phyloP scores from a whole-genome alignment of 2,329 filamentous ascomycete genomes.

The Ophiostoma quercus region DNA sequence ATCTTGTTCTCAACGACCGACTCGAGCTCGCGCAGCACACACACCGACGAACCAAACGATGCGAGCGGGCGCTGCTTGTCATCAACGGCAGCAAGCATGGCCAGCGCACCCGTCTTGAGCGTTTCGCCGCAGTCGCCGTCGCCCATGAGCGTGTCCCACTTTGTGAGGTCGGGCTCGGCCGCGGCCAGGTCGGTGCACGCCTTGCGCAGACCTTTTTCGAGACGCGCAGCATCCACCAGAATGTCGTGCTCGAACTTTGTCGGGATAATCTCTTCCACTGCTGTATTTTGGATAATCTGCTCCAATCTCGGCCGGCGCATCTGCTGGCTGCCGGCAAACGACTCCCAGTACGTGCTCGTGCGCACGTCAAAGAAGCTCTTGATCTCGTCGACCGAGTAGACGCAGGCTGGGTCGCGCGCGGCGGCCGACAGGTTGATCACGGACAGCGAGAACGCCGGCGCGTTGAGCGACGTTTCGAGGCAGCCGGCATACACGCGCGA shows the following conservation, averaged over 20 bases:
- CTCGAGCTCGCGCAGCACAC: constrained; percentile 46
- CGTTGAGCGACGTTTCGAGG: constrained; percentile 67
- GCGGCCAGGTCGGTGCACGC: constrained; percentile 50
- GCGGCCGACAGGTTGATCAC: constrained; percentile 54
- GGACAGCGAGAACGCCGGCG: constrained; percentile 64
- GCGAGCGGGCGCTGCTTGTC: constrained; percentile 33
- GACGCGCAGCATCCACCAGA: constrained; percentile 46
- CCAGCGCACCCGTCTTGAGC: constrained; percentile 48
- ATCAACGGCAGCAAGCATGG: constrained; percentile 44
- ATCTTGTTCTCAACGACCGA: constrained; percentile 49
- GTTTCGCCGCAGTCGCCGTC: constrained; percentile 64
- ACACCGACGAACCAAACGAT: constrained; percentile 43
- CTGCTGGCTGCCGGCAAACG: constrained; percentile 44
- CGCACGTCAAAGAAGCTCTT: constrained; percentile 59
- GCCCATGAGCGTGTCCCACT: constrained; percentile 58
- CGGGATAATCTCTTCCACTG: not conserved
- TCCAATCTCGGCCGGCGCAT: constrained; percentile 39
- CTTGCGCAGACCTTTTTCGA: constrained; percentile 50
- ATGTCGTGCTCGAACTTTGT: constrained; percentile 34
- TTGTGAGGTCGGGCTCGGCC: constrained; percentile 58
- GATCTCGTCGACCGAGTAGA: constrained; percentile 49
- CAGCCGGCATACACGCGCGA: constrained; percentile 56
- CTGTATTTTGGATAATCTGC: constrained; percentile 37
- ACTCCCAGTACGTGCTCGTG: constrained; percentile 54
- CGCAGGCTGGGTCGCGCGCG: constrained; percentile 38